phyloP scores from a whole-genome alignment of 257 asterid genomes.

The Gentiana macrophylla region DNA sequence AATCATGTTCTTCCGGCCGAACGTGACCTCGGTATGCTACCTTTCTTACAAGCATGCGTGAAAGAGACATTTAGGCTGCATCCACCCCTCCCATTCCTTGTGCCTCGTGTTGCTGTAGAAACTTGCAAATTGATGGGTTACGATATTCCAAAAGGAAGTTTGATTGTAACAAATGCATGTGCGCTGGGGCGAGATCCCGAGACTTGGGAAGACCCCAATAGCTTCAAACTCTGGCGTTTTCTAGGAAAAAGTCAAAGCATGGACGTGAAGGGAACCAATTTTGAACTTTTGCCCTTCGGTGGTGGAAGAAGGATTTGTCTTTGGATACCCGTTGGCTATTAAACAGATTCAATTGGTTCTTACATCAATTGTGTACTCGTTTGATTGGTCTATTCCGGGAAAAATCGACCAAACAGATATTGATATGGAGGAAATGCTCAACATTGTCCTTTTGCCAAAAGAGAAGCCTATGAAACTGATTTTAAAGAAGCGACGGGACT shows the following conservation, averaged over 20 bases:
- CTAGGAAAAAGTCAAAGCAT: not conserved
- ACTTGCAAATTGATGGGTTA: conserved; percentile 2
- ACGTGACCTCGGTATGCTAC: not conserved
- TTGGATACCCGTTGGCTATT: conserved; percentile 7
- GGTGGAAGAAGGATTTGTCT: conserved; percentile 9
- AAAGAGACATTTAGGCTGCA: conserved; percentile 12
- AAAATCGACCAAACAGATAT: not conserved
- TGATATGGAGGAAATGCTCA: conserved; percentile 4
- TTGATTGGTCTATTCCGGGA: conserved; percentile 10
- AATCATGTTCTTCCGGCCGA: not conserved
- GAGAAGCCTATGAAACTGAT: conserved; percentile 1
- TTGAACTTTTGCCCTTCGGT: conserved; percentile 12
- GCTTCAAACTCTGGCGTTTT: conserved; percentile 8
- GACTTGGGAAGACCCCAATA: conserved; percentile 7
- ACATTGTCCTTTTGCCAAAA: not conserved
- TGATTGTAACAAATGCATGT: not conserved
- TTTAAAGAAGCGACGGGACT: not conserved
- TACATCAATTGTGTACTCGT: conserved; percentile 2
- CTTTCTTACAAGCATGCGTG: conserved; percentile 7
- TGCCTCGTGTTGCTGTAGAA: conserved; percentile 5
- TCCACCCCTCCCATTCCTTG: conserved; percentile 10
- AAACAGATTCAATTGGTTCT: conserved; percentile 8
- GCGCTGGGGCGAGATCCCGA: conserved; percentile 8
- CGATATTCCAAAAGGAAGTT: conserved; percentile 1
- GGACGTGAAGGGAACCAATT: conserved; percentile 6